A percentile compares a stretch with the other conserved stretches of the same genome.
phyloP scores from a whole-genome alignment of 2,329 filamentous ascomycete species.

The Pseudocercospora ulei region DNA sequence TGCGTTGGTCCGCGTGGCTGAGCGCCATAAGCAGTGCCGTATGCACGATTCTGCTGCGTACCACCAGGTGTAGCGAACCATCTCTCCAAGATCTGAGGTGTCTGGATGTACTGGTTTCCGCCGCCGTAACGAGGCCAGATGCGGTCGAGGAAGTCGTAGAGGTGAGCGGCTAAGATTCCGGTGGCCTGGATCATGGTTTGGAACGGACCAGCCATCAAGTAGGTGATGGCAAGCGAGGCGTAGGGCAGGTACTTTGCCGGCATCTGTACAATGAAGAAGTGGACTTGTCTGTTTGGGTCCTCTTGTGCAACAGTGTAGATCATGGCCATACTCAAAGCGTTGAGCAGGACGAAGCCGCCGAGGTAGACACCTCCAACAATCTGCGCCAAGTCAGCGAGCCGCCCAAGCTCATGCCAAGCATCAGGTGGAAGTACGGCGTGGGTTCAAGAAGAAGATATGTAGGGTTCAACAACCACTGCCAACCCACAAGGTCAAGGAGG shows the following conservation, averaged over 20 bases:
- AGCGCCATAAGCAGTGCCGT: constrained; percentile 50
- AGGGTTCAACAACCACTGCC: constrained; percentile 55
- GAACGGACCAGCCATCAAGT: constrained; percentile 55
- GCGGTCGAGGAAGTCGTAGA: constrained; percentile 80
- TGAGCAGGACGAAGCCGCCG: constrained; percentile 45
- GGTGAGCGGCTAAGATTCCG: constrained; percentile 77
- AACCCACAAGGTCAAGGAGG: constrained; percentile 47
- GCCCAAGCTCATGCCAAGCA: constrained; percentile 6
- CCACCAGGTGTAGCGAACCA: constrained; percentile 49
- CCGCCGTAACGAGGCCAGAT: constrained; percentile 84
- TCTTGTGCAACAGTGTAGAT: constrained; percentile 80
- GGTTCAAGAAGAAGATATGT: constrained; percentile 41
- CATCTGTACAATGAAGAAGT: constrained; percentile 73
- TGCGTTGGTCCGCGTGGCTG: constrained; percentile 39
- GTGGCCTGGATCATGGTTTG: constrained; percentile 56
- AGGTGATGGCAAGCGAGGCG: constrained; percentile 63
- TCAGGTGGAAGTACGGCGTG: constrained; percentile 4
- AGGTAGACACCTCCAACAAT: constrained; percentile 41
- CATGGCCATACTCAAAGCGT: constrained; percentile 64
- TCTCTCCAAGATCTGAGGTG: constrained; percentile 60
- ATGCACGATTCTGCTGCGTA: constrained; percentile 43
- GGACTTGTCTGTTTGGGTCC: constrained; percentile 63
- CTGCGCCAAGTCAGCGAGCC: constrained; percentile 26
- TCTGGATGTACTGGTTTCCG: constrained; percentile 64
- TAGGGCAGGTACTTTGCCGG: constrained; percentile 73